These are phyloP conservation scores for Chenopodium berlandieri DNA, from an alignment of 148 eudicot species.

Conservation along the genomic window DNA sequence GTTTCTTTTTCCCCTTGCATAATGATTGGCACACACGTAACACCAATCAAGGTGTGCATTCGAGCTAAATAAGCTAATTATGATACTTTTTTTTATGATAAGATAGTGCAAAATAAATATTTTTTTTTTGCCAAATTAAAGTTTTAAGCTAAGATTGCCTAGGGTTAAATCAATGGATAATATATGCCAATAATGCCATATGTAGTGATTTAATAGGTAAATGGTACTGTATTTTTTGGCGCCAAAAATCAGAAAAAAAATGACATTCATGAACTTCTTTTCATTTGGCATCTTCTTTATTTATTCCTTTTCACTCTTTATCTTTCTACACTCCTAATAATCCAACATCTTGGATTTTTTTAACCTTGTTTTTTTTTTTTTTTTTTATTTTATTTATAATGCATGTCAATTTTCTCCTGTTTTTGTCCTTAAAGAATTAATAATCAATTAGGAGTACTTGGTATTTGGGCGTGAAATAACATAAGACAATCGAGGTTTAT, in stretches of 20 bases:
- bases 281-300: not conserved
- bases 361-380: too few relatives aligned
- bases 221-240: conserved; percentile 16
- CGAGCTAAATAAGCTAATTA: not conserved
- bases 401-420: too few relatives aligned
- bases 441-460: too few relatives aligned
- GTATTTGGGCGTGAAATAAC: too few relatives aligned
- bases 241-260: not conserved
- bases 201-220: not conserved
- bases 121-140: not conserved
- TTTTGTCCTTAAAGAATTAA: too few relatives aligned
- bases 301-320: not conserved
- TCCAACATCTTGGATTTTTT: too few relatives aligned
- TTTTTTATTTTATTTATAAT: too few relatives aligned
- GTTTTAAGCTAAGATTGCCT: conserved; percentile 9
- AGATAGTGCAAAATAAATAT: not conserved
- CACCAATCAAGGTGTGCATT: not conserved
- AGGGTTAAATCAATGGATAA: not conserved
- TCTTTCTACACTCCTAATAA: not conserved
- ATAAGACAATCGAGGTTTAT: too few relatives aligned
- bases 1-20: not conserved
- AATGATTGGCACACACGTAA: not conserved
- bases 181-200: not conserved
- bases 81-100: not conserved
- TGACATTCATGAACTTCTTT: conserved; percentile 16